Evolutionary conservation across 1,139 yeast genomes (phyloP).

Genomic region (Suhomyces atakaporum): DNA sequence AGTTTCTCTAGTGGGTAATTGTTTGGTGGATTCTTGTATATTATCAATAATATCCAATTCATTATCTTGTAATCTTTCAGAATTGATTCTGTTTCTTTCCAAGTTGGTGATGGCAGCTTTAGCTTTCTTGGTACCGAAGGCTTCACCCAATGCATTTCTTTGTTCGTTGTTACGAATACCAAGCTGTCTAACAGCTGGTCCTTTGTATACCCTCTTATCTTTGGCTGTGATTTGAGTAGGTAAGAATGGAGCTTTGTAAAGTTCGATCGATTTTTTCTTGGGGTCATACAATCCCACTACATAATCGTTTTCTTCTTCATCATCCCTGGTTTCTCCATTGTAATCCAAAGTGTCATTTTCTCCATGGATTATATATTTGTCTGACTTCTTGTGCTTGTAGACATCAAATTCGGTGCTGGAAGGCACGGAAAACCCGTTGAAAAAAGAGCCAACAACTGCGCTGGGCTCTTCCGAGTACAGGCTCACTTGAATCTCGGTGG

Average conservation of each 20-base stretch:
- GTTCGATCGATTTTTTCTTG: slow-evolving; percentile 54
- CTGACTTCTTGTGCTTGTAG: slow-evolving; percentile 54
- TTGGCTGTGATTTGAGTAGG: slow-evolving; percentile 57
- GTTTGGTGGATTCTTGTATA: slow-evolving; percentile 68
- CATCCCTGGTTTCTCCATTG: slow-evolving; percentile 54
- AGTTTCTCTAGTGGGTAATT: slow-evolving; percentile 69
- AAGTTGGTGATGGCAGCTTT: slow-evolving; percentile 82
- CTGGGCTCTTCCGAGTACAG: slow-evolving; percentile 36
- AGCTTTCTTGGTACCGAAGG: slow-evolving; percentile 96
- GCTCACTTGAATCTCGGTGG: slow-evolving; percentile 34
- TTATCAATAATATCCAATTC: slow-evolving; percentile 83
- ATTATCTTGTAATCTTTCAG: slow-evolving; percentile 71
- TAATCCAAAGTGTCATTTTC: slow-evolving; percentile 74
- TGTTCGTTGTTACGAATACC: slow-evolving; percentile 58
- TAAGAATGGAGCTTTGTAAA: slow-evolving; percentile 62
- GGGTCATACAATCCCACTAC: slow-evolving; percentile 75
- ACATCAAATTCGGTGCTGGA: slow-evolving; percentile 60
- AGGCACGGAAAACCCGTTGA: slow-evolving; percentile 74
- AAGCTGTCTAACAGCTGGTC: slow-evolving; percentile 62
- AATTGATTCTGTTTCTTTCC: slow-evolving; percentile 83
- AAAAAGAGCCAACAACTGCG: slow-evolving; percentile 57
- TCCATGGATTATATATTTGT: slow-evolving; percentile 65
- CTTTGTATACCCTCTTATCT: slow-evolving; percentile 50
- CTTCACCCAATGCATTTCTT: slow-evolving; percentile 86
- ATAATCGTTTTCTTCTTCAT: slow-evolving; percentile 47